Evolutionary conservation across 129 eudicot species (phyloP), one percentile per base, ranked within the genome.

Genomic region (Mikania micrantha): DNA sequence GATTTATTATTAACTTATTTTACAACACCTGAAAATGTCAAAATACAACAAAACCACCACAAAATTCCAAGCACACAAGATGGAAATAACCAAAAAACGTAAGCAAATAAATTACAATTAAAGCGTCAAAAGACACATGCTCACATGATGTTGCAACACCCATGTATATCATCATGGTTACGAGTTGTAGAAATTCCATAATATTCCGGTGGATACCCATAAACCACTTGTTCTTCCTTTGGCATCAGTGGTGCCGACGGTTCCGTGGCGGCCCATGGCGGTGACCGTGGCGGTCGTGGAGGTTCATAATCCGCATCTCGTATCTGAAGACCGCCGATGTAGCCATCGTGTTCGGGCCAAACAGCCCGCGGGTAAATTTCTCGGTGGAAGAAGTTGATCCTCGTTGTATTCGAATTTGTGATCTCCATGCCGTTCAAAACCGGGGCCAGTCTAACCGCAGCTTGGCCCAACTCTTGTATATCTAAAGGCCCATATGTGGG

Each of bases 131-230:
- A n/a, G 20, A 5, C 19, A 13, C 17, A 31, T 25, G 15, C 62
- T 70, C 74, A 70, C 12, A 70, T 4, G 60, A 70, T 70, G 27
- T 17, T 56, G 56, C 74, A 70, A 41, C 74, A 41, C 28, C 27
- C 38, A 22, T n/a, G 24, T 70, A 41, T 16, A 16, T 39, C 28
- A 28, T 69, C 54, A 69, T 54, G 66, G 56, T 15, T 58, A 54
- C 16, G 25, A 70, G 41, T n/a, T 54, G 74, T 15, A 7, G 16
- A n/a, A 21, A 13, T 9, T 9, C 66, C 66, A 39, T 56, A 39
- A 7, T 20, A 56, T 48, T 70, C 56, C 4, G 65, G 45, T 20
- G 72, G 72, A 50, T 49, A 67, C 62, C 72, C 62, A 67, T 67
- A 67, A 31, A 67, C 61, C 47, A 32, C 49, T 50, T 67, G 45